These are phyloP conservation scores for Rhypophila decipiens DNA, from an alignment of 495 filamentous ascomycete genomes.

Conservation along the genomic window DNA sequence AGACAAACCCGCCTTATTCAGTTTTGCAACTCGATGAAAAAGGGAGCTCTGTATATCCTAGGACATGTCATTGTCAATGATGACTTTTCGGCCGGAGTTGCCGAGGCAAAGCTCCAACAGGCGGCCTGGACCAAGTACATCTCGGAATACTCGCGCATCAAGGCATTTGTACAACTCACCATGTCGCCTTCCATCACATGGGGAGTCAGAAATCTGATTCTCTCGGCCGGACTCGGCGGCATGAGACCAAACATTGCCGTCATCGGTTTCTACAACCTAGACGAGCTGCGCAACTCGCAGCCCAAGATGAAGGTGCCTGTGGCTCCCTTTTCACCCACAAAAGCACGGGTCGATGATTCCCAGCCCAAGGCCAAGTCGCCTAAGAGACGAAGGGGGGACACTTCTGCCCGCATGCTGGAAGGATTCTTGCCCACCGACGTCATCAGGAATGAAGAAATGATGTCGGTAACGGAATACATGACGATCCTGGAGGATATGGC, in stretches of 20 bases:
- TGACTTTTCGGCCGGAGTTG: conserved; percentile 70
- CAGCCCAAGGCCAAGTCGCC: conserved; percentile 14
- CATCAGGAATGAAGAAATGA: conserved; percentile 54
- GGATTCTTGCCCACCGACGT: conserved; percentile 54
- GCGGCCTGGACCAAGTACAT: conserved; percentile 79
- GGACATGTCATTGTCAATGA: conserved; percentile 82
- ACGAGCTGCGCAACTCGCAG: conserved; percentile 55
- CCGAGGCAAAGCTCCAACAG: conserved; percentile 76
- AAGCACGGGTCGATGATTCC: conserved; percentile 11
- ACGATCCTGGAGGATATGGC: conserved; percentile 80
- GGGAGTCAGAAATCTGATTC: conserved; percentile 75
- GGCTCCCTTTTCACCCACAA: conserved; percentile 18
- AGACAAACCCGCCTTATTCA: conserved; percentile 75
- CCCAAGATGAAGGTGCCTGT: conserved; percentile 29
- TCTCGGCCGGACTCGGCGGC: conserved; percentile 78
- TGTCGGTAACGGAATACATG: conserved; percentile 63
- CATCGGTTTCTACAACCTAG: conserved; percentile 66
- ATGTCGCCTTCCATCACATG: conserved; percentile 78
- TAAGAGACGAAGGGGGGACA: conserved; percentile 35
- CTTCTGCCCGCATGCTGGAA: conserved; percentile 37
- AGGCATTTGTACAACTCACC: conserved; percentile 81
- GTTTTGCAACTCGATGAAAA: conserved; percentile 88
- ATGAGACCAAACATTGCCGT: conserved; percentile 88
- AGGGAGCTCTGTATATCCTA: conserved; percentile 76
- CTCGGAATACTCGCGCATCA: conserved; percentile 73